Evolutionary conservation across 225 moss, liverwort and hornwort genomes (phyloP), one percentile per base, ranked within the genome.

Genomic region (Takakia lepidozioides): DNA sequence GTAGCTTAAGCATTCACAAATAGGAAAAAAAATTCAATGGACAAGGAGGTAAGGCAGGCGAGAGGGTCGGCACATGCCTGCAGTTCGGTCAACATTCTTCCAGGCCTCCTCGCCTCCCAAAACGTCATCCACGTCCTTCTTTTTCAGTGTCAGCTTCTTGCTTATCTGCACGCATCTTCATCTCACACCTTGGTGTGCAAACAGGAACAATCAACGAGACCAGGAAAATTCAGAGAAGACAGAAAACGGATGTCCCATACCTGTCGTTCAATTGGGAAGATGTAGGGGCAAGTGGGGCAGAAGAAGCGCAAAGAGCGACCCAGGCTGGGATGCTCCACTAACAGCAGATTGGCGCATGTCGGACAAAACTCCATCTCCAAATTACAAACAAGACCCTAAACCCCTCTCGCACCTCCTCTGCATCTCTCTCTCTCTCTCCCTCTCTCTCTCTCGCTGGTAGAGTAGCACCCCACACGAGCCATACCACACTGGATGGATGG

Each of bases 51-150:
- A n/a, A n/a, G n/a, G n/a, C n/a, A n/a, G n/a, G n/a, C n/a, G n/a
- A n/a, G n/a, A n/a, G n/a, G n/a, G n/a, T n/a, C n/a, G n/a, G n/a
- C 9, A 48, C 67, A 72, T 62, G 69, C 88, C 81, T 75, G 82
- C 48, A 23, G 95, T 90, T 32, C 95, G 87, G 62, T 90, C 95
- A 21, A 98, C 95, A 54, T 98, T 98, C 70, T 98, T 87, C 95
- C 95, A 90, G 16, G 95, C 90, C 65, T 98, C 95, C 41, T 90
- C 90, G 13, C 95, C 95, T 46, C 95, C 95, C 1, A 98, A 86
- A 10, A 98, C 95, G 53, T 98, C 95, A 55, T 90, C 87, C 41
- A 98, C 90, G 62, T 91, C 84, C 58, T 95, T 95, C 32, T 73
- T 71, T 51, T 76, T 82, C 56, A 90, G 24, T n/a, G 72, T 64